Evolutionary conservation across 2,329 filamentous ascomycete species (phyloP).

Genomic region (Diaporthe capsici): DNA sequence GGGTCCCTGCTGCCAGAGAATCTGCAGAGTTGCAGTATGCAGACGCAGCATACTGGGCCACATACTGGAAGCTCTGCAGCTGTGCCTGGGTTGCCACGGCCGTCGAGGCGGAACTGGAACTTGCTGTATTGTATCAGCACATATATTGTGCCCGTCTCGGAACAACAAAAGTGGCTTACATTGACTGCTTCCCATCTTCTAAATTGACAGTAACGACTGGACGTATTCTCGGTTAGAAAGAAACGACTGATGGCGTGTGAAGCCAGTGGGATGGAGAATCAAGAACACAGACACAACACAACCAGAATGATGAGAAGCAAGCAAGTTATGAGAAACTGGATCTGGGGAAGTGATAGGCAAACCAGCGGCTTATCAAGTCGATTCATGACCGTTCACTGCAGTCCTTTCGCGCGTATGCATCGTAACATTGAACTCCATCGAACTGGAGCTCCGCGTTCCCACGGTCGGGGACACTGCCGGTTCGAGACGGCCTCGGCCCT

Average conservation of each 20-base stretch:
- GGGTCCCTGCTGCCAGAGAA: conserved; percentile 25
- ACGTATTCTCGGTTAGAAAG: background rate
- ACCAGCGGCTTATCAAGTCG: background rate
- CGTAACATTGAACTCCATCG: conserved; percentile 7
- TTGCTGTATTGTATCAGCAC: background rate
- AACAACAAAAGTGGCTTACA: background rate
- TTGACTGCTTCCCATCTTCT: conserved; percentile 16
- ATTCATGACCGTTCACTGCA: background rate
- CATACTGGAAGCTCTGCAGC: conserved; percentile 44
- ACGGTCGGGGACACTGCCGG: conserved; percentile 6
- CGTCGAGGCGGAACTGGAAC: background rate
- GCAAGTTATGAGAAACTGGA: background rate
- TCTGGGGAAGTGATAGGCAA: background rate
- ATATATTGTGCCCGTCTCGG: background rate
- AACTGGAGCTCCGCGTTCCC: background rate
- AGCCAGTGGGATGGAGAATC: background rate
- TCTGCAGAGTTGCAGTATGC: conserved; percentile 46
- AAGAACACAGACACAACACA: background rate
- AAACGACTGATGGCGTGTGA: background rate
- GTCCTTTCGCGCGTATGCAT: background rate
- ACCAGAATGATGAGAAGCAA: background rate
- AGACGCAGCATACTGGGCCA: conserved; percentile 45
- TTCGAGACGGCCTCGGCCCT: conserved; percentile 17
- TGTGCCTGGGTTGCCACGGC: conserved; percentile 8
- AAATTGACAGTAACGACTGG: background rate